Base-by-base conservation (phyloP, 257 asterid genomes). In the Petunia axillaris region DNA sequence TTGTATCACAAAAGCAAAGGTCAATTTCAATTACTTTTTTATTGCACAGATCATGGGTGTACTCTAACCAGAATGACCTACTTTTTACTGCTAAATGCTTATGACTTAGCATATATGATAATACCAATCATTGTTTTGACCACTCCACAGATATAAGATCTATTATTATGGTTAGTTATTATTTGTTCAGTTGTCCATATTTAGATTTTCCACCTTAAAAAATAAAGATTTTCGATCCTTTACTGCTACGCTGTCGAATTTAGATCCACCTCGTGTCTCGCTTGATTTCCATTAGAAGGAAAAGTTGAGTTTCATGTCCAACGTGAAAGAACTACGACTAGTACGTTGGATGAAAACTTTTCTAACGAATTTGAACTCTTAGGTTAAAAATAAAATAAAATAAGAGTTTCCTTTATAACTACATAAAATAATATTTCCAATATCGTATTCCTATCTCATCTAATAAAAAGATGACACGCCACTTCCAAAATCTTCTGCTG, bases 21-120 rank as follows among this genome's bases (percentile, higher is more conserved):
- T 70, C 60, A 25, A 46, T 70, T 70, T 70, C 60, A 25, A 25
- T 71, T 25, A 10, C 77, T 71, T 71, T 55, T 70, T 46, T 71
- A 70, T 46, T 9, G 8, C 77, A 10, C 16, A 25, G 35, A 48
- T 4, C 43, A 48, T 46, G 43, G 77, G 77, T 46, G 59, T 46
- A n/a, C 76, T 2, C 44, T 5, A 25, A 13, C 5, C 35, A 38
- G 48, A 64, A 39, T 39, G 73, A 39, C 73, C 76, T 68, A 71
- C 58, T 25, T 46, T 46, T 71, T 71, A 46, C 59, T 46, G 60
- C 59, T 46, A 25, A 25, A 25, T 71, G 77, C 77, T 71, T 10
- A 71, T 44, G 76, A 9, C 76, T 39, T 39, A 53, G 58, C 36
- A 44, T 71, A 4, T 25, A 48, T 35, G 53, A 41, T 37, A 41